phyloP scores from a whole-genome alignment of 176 grass and related monocot species.

The Neostapfia colusana region DNA sequence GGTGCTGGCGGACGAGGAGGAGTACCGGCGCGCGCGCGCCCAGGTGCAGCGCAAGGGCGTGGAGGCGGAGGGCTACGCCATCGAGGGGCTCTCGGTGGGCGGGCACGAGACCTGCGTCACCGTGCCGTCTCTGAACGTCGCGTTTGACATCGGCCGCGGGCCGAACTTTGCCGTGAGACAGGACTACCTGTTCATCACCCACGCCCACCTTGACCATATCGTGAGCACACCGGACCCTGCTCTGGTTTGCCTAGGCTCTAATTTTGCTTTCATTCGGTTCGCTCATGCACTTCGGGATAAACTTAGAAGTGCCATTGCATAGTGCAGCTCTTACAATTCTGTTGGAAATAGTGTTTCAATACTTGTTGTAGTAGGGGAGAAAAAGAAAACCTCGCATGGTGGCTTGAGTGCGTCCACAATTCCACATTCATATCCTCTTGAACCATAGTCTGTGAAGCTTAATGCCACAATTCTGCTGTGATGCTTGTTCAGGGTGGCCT shows the following conservation, averaged over 20 bases:
- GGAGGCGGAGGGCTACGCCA: constrained; percentile 78
- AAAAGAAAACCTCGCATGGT: not conserved
- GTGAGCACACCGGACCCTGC: constrained; percentile 46
- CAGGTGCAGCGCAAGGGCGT: constrained; percentile 80
- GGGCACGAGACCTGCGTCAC: constrained; percentile 93
- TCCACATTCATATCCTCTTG: constrained; percentile 15
- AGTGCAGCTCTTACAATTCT: not conserved
- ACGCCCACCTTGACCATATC: constrained; percentile 94
- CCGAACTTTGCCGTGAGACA: constrained; percentile 69
- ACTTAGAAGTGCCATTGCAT: not conserved
- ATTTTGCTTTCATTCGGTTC: constrained; percentile 21
- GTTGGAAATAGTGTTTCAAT: not conserved
- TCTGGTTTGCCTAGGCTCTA: not conserved
- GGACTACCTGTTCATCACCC: constrained; percentile 93
- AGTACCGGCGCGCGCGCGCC: constrained; percentile 82
- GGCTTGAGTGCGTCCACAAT: not conserved
- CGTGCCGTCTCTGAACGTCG: constrained; percentile 68
- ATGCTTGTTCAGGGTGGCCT: constrained; percentile 66
- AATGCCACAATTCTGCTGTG: not conserved
- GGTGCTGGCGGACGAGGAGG: constrained; percentile 80
- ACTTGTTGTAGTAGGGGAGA: not conserved
- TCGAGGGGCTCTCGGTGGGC: constrained; percentile 88
- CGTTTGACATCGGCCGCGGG: constrained; percentile 89
- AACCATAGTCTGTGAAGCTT: not conserved
- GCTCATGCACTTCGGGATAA: not conserved